Conservation (phyloP, 2,329 filamentous ascomycete genomes). For the Lasiodiplodia sp. region DNA sequence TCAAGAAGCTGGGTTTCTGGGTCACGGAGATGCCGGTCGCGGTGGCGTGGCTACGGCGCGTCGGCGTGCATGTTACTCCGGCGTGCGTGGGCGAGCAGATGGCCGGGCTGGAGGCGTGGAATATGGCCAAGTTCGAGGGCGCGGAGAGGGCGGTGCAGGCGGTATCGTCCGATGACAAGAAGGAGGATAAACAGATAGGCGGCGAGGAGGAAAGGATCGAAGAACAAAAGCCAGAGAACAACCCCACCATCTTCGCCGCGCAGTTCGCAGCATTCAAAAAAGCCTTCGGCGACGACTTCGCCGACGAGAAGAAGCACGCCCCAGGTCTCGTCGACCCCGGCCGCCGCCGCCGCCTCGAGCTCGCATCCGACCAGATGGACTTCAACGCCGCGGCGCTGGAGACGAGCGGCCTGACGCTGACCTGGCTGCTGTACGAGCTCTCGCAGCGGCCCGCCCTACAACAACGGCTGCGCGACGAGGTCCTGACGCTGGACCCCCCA, state of each 20-base stretch:
- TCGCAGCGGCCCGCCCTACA: slow-evolving; percentile 46
- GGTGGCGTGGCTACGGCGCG: slow-evolving; percentile 56
- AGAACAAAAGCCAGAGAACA: not conserved
- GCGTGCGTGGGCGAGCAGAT: slow-evolving; percentile 73
- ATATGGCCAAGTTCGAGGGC: slow-evolving; percentile 58
- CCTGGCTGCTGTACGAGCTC: slow-evolving; percentile 67
- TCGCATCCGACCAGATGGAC: slow-evolving; percentile 77
- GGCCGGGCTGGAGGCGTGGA: slow-evolving; percentile 66
- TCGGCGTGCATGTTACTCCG: slow-evolving; percentile 69
- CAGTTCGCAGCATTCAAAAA: slow-evolving; percentile 57
- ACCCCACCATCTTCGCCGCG: slow-evolving; percentile 61
- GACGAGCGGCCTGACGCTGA: slow-evolving; percentile 74
- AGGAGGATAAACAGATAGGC: not conserved
- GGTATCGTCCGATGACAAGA: not conserved
- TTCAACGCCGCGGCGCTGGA: slow-evolving; percentile 82
- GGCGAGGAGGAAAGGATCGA: not conserved
- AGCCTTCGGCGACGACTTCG: slow-evolving; percentile 33
- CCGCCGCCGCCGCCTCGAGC: slow-evolving; percentile 41
- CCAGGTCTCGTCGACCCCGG: not conserved
- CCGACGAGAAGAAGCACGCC: not conserved
- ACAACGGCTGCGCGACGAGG: slow-evolving; percentile 51
- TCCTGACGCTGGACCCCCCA: slow-evolving; percentile 41
- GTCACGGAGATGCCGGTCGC: slow-evolving; percentile 73
- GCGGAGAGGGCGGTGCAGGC: slow-evolving; percentile 14
- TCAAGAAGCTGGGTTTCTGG: slow-evolving; percentile 57